A percentile compares a stretch with the other conserved stretches of the same genome.
Evolutionary conservation across 352 stramenopile species (phyloP).

Genomic region (Aphanomyces invadans): DNA sequence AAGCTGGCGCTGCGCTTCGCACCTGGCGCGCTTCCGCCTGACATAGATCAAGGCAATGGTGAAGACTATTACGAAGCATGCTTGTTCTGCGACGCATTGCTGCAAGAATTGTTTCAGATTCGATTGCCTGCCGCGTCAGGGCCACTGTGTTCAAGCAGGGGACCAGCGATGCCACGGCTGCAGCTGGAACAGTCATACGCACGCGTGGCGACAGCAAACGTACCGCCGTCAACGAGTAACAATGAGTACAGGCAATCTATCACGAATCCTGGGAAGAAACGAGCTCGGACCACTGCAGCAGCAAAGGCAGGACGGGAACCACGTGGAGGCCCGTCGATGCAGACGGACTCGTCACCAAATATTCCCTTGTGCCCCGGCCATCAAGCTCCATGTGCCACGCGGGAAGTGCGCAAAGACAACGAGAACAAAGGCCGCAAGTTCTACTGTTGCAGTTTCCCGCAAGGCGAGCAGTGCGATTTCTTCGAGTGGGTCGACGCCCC

Average conservation of each 20-base stretch:
- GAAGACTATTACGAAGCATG: conserved; percentile 7
- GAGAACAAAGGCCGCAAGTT: conserved; percentile 90
- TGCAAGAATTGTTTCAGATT: conserved; percentile 12
- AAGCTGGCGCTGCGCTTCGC: background rate
- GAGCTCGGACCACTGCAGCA: background rate
- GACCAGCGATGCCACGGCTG: background rate
- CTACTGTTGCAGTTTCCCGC: conserved; percentile 80
- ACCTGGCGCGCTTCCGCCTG: background rate
- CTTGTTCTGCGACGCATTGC: conserved; percentile 17
- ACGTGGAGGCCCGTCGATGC: conserved; percentile 25
- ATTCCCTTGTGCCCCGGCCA: conserved; percentile 15
- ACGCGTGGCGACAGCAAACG: background rate
- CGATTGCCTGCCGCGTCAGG: background rate
- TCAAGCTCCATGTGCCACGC: conserved; percentile 30
- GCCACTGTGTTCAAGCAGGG: background rate
- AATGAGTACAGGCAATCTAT: conserved; percentile 19
- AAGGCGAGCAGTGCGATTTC: conserved; percentile 83
- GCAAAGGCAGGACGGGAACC: background rate
- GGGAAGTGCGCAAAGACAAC: conserved; percentile 48
- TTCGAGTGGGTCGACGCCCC: conserved; percentile 87
- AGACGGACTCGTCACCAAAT: background rate
- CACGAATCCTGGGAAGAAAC: conserved; percentile 23
- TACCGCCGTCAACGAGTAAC: background rate
- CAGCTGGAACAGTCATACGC: conserved; percentile 14
- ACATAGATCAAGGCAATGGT: background rate